These are phyloP conservation scores for Dovyalis caffra DNA, from an alignment of 345 rosid species.

Conservation along the genomic window DNA sequence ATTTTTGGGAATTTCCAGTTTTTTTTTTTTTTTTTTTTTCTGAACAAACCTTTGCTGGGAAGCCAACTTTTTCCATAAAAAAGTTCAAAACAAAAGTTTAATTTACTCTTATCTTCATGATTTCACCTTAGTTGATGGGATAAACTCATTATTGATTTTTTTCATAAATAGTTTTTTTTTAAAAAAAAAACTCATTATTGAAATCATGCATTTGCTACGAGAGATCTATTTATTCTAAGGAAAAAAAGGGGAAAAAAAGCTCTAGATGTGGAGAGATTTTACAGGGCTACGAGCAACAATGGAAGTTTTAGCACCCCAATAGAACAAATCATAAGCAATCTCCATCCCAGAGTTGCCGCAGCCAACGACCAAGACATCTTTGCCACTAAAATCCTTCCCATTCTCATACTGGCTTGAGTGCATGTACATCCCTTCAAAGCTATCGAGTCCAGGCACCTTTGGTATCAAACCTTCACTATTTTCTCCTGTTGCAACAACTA, in stretches of 20 bases:
- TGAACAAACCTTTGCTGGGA: too few relatives aligned
- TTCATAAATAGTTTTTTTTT: too few relatives aligned
- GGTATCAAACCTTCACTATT: constrained; percentile 19
- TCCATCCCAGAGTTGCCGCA: constrained; percentile 32
- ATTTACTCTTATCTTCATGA: too few relatives aligned
- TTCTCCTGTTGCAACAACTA: constrained; percentile 30
- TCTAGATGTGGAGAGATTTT: background rate
- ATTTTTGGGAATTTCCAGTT: too few relatives aligned
- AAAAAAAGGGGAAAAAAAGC: background rate
- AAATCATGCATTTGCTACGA: too few relatives aligned
- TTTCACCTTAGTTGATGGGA: too few relatives aligned
- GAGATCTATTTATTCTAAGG: too few relatives aligned
- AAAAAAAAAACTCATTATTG: too few relatives aligned
- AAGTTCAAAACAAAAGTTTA: too few relatives aligned
- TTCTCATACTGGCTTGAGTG: constrained; percentile 18
- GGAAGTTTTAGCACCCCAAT: constrained; percentile 1
- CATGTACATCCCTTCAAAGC: constrained; percentile 9
- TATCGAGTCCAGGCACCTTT: constrained; percentile 5
- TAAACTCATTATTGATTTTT: too few relatives aligned
- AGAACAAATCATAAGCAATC: constrained; percentile 15
- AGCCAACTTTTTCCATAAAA: too few relatives aligned
- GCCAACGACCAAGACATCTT: constrained; percentile 25
- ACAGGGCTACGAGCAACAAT: constrained; percentile 22
- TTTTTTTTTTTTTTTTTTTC: too few relatives aligned
- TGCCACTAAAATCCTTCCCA: constrained; percentile 4